A percentile compares a stretch with the other conserved stretches of the same genome.
Conservation (phyloP, 768 basidiomycete species). For the Suillus spraguei region DNA sequence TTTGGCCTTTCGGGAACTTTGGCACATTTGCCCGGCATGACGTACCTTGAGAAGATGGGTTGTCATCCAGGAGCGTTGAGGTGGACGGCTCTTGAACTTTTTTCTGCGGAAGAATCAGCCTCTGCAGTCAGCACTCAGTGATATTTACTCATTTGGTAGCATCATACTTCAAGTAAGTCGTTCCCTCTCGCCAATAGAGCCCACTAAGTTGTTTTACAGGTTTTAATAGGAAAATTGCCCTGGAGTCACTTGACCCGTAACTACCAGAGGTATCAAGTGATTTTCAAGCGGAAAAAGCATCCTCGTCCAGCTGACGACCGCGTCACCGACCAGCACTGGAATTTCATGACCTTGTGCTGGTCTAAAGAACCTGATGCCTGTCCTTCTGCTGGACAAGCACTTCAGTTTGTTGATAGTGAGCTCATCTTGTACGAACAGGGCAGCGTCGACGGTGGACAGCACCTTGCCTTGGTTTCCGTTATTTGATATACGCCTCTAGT, state of each 20-base stretch:
- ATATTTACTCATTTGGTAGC: conserved; percentile 48
- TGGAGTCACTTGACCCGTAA: neutral
- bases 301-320: neutral
- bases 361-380: neutral
- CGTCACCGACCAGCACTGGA: neutral
- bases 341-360: neutral
- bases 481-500: no score
- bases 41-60: neutral
- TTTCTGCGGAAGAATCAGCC: conserved; percentile 11
- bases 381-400: neutral
- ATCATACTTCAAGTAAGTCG: conserved; percentile 26
- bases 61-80: conserved; percentile 34
- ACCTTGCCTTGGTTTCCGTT: no score
- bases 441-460: no score
- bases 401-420: conserved; percentile 3
- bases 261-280: neutral
- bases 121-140: conserved; percentile 20
- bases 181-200: neutral
- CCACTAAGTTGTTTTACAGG: neutral
- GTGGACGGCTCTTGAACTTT: conserved; percentile 45
- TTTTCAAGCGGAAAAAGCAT: neutral
- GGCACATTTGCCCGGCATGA: conserved; percentile 33
- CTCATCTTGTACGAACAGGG: no score
- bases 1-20: conserved; percentile 46
- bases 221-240: neutral